Conservation (phyloP, 257 asterid species). For the Nicotiana otophora region DNA sequence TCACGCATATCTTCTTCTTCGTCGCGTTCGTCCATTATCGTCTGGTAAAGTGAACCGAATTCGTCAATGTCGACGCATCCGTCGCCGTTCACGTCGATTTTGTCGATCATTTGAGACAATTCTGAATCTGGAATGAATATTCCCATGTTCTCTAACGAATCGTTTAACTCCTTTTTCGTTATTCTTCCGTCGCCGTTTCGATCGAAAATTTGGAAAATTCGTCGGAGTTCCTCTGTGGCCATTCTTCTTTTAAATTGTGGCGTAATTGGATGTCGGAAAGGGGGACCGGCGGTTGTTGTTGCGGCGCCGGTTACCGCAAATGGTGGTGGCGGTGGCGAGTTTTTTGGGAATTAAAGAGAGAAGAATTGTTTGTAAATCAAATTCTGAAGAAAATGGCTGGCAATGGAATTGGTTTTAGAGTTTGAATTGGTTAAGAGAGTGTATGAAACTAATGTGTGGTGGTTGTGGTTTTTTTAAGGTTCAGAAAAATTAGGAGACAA, state of each 20-base stretch:
- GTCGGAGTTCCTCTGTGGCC: slow-evolving; percentile 42
- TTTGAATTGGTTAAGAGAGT: not conserved
- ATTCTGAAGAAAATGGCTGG: slow-evolving; percentile 32
- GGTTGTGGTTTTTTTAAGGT: not conserved
- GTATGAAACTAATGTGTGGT: not conserved
- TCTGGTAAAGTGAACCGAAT: slow-evolving; percentile 38
- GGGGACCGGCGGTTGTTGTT: not conserved
- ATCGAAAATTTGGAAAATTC: slow-evolving; percentile 54
- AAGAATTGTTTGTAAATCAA: slow-evolving; percentile 32
- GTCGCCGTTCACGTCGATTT: slow-evolving; percentile 43
- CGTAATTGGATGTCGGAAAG: not conserved
- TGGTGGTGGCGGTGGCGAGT: slow-evolving; percentile 21
- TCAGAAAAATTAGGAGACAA: slow-evolving; percentile 19
- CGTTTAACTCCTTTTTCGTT: slow-evolving; percentile 44
- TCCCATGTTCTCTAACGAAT: slow-evolving; percentile 60
- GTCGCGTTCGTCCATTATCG: slow-evolving; percentile 44
- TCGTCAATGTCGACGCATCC: slow-evolving; percentile 58
- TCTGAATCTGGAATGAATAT: slow-evolving; percentile 46
- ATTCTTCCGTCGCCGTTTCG: slow-evolving; percentile 57
- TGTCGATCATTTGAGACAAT: slow-evolving; percentile 38
- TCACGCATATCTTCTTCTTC: slow-evolving; percentile 55
- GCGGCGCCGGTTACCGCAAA: not conserved
- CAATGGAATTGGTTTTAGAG: slow-evolving; percentile 17
- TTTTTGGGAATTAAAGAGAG: slow-evolving; percentile 44
- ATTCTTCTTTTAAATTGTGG: slow-evolving; percentile 12